Conservation (phyloP, 257 asterid species). For the Solanum corneliomulleri region DNA sequence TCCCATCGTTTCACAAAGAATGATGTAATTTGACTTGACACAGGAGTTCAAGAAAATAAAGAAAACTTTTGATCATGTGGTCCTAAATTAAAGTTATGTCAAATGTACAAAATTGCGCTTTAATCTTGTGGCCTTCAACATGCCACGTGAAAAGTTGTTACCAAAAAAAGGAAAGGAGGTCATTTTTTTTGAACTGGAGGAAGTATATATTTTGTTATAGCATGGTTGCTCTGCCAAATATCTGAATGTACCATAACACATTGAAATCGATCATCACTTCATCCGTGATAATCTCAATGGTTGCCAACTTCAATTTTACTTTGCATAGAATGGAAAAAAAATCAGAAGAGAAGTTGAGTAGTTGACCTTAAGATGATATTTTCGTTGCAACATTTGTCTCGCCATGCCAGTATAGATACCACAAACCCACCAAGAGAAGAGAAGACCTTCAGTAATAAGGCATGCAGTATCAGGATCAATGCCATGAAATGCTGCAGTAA, state of each 20-base stretch:
- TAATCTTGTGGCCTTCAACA: no score
- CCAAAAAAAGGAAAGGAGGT: no score
- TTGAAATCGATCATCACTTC: background rate
- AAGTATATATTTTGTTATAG: background rate
- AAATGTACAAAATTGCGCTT: no score
- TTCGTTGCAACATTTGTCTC: conserved; percentile 64
- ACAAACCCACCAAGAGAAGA: conserved; percentile 87
- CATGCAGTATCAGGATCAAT: conserved; percentile 61
- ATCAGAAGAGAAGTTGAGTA: background rate
- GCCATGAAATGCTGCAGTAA: conserved; percentile 56
- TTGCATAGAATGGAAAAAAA: background rate
- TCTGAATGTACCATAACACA: background rate
- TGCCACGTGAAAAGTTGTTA: no score
- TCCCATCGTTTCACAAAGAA: no score
- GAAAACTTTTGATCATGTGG: no score
- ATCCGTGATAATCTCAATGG: background rate
- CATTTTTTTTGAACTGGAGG: no score
- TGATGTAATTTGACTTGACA: no score
- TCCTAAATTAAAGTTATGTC: no score
- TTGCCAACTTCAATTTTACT: no score
- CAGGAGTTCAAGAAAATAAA: no score
- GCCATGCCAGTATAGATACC: conserved; percentile 78
- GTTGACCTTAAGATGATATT: conserved; percentile 61
- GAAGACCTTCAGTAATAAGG: conserved; percentile 60
- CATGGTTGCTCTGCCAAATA: background rate